phyloP scores from a whole-genome alignment of 768 basidiomycete species.

The Russula foetens region DNA sequence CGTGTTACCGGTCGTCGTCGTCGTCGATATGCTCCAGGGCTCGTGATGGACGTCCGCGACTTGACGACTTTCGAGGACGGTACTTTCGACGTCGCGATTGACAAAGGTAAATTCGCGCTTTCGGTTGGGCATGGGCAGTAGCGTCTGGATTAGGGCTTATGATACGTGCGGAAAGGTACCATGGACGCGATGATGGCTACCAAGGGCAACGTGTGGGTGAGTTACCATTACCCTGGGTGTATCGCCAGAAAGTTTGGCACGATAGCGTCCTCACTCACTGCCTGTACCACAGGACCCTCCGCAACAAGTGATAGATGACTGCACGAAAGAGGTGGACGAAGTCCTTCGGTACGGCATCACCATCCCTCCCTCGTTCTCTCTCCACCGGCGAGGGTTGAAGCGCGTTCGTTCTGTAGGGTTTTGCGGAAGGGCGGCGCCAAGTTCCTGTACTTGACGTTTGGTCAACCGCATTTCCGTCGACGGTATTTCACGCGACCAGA shows the following conservation, averaged over 20 bases:
- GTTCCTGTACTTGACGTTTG: conserved; percentile 81
- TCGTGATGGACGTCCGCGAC: conserved; percentile 75
- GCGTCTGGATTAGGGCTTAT: neutral
- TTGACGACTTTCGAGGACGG: conserved; percentile 53
- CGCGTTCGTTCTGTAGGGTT: conserved; percentile 36
- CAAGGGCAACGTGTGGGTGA: conserved; percentile 76
- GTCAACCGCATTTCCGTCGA: conserved; percentile 81
- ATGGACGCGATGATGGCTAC: conserved; percentile 89
- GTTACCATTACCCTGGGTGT: neutral
- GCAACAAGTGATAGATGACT: conserved; percentile 57
- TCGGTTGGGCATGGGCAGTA: neutral
- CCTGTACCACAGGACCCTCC: conserved; percentile 70
- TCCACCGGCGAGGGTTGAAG: too few species aligned
- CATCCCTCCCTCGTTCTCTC: neutral
- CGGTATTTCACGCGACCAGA: conserved; percentile 51
- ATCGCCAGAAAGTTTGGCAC: neutral
- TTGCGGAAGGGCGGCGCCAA: conserved; percentile 48
- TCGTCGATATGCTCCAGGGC: conserved; percentile 40
- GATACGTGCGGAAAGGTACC: conserved; percentile 38
- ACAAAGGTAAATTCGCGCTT: conserved; percentile 48
- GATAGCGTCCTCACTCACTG: neutral
- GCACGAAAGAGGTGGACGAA: conserved; percentile 70
- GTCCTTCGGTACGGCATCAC: conserved; percentile 48
- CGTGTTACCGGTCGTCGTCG: neutral
- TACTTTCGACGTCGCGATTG: conserved; percentile 73